Evolutionary conservation across 805 yeast species (phyloP), one percentile per base, ranked within the genome.

Genomic region (Ogataea pini): DNA sequence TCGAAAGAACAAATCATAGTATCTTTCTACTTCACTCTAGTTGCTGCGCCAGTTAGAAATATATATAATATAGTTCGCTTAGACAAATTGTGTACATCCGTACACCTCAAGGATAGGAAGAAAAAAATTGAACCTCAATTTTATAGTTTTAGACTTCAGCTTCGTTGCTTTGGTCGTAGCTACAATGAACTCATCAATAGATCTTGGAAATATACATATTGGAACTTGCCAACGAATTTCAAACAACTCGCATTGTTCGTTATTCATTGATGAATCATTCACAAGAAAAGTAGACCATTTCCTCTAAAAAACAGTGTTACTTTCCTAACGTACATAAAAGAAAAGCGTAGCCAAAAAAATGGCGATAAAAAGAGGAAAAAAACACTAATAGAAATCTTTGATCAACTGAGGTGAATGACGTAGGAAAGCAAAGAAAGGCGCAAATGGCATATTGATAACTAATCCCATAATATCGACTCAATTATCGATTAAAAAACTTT

Each of bases 21-120:
- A 32, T 13, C 8, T 28, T 12, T 28, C n/a, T 12, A 10, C 9
- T 28, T 10, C 19, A 32, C 36, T 27, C 33, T 27, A 17, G 22
- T 39, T 39, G 42, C 42, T 39, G 42, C 42, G 42, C 40, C 40
- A 36, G 13, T 36, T n/a, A 10, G 29, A 27, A 22, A 36, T 20
- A 22, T 22, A 22, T 22, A n/a, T n/a, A n/a, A n/a, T n/a, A n/a
- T n/a, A 14, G 7, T 22, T 36, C 29, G 22, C 22, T 27, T 27
- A 28, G 25, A 25, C 10, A 27, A 39, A 27, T 10, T 7, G 14
- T 7, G 14, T 4, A 27, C 42, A 39, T 9, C 42, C 42, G 22
- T 39, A 17, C 42, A 39, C 42, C 42, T n/a, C n/a, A n/a, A n/a
- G n/a, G n/a, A 14, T 5, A 10, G 17, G n/a, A n/a, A 29, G 13